Base-by-base conservation (phyloP, 305 asterid species). In the Withania somnifera region DNA sequence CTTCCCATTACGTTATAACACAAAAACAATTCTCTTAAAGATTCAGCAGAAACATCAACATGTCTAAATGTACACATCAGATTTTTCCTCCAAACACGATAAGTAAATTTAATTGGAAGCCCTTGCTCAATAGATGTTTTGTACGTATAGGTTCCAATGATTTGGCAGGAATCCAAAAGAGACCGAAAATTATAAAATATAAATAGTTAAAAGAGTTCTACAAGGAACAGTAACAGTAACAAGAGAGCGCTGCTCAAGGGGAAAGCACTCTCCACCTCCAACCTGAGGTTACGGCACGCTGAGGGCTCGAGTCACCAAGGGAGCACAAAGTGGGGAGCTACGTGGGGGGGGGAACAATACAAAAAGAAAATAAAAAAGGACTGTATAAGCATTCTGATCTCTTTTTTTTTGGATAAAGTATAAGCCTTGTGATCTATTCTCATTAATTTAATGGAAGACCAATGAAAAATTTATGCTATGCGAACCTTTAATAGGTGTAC, bases 401-500 rank as follows among this genome's bases (percentile, higher is more conserved):
- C 20, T 69, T 20, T n/a, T 32, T 66, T 63, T 66, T 66, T n/a
- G 20, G 20, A 11, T 19, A 40, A 68, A 40, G 78, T 22, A 69
- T 22, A 40, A 71, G 24, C 73, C 42, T 45, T 73, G 17, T 7
- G 60, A 71, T 73, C 8, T 45, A 73, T 50, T 15, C 15, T 75
- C 61, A 9, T 40, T 40, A 69, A 38, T 26, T 75, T 15, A 75
- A 75, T 28, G 61, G 40, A 75, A 50, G 38, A 75, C 45, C 42
- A 50, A 73, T 7, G 40, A 26, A 50, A 73, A 26, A 28, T 75
- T 75, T 15, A 26, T 5, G 26, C 38, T 51, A 68, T 15, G 82
- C 93, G 64, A 82, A 93, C 98, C 95, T 90, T 95, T 77, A 80
- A 84, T 82, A 60, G 89, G 87, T 56, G 95, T 81, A 84, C 87